Conservation (phyloP, 257 asterid genomes). For the Coffea eugenioides region DNA sequence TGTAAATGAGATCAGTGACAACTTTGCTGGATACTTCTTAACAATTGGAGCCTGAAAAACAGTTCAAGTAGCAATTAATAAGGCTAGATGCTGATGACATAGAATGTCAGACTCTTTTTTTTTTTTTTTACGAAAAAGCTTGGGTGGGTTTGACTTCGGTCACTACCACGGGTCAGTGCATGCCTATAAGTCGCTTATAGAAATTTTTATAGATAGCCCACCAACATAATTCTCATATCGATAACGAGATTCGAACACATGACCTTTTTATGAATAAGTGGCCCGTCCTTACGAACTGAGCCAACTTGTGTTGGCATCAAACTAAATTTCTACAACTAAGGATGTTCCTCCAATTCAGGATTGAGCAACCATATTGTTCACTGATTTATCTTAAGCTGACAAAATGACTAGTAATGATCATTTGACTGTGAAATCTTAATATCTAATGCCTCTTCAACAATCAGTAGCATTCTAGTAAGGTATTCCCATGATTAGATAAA, state of each 20-base stretch:
- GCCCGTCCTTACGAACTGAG: too few relatives aligned
- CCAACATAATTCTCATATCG: too few relatives aligned
- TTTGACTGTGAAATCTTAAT: background rate
- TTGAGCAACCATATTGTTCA: background rate
- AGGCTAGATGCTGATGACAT: background rate
- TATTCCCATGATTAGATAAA: slow-evolving; percentile 1
- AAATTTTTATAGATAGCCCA: too few relatives aligned
- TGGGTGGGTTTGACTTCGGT: too few relatives aligned
- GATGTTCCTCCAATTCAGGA: background rate
- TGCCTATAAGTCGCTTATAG: too few relatives aligned
- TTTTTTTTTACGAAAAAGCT: too few relatives aligned
- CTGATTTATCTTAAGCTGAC: background rate
- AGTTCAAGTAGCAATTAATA: background rate
- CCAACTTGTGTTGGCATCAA: too few relatives aligned
- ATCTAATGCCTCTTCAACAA: background rate
- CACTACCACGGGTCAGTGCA: too few relatives aligned
- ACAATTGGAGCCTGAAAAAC: slow-evolving; percentile 71
- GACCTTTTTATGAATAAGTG: too few relatives aligned
- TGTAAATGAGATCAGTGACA: slow-evolving; percentile 79
- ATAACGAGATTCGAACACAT: too few relatives aligned
- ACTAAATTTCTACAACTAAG: background rate
- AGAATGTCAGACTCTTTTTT: background rate
- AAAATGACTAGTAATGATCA: background rate
- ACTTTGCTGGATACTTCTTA: slow-evolving; percentile 86
- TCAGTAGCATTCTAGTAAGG: background rate